phyloP scores from a whole-genome alignment of 169 alveolate genomes.

The Plasmodium chabaudi region DNA sequence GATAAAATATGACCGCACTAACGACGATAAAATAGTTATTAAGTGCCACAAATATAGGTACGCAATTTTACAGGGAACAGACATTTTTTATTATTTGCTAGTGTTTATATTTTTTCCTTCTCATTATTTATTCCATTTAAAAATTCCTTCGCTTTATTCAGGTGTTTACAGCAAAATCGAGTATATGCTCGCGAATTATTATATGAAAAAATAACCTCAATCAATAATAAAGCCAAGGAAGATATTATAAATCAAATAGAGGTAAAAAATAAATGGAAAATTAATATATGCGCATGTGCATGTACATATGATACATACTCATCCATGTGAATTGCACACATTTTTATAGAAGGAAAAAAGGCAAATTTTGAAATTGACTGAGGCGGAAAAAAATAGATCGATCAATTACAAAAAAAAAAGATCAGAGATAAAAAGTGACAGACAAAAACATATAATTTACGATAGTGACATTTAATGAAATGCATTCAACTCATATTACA shows the following conservation, averaged over 20 bases:
- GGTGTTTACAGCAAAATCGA: conserved; percentile 80
- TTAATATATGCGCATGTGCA: background rate
- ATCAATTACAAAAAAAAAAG: conserved; percentile 80
- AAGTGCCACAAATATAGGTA: conserved; percentile 80
- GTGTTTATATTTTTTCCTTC: background rate
- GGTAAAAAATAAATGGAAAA: conserved; percentile 3
- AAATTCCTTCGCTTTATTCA: background rate
- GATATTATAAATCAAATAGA: conserved; percentile 14
- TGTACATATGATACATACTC: background rate
- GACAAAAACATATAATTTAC: conserved; percentile 68
- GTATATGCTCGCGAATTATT: conserved; percentile 82
- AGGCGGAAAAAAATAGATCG: conserved; percentile 79
- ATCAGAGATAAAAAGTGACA: conserved; percentile 80
- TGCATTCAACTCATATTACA: conserved; percentile 1
- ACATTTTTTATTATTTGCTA: background rate
- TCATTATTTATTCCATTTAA: background rate
- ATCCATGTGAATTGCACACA: background rate
- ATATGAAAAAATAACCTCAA: conserved; percentile 70
- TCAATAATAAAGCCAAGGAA: conserved; percentile 27
- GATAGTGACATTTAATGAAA: conserved; percentile 45
- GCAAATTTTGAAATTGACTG: conserved; percentile 78
- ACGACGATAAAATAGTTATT: conserved; percentile 77
- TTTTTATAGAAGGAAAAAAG: conserved; percentile 81
- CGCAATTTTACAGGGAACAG: background rate
- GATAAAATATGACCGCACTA: conserved; percentile 76